A percentile compares a stretch with the other conserved stretches of the same genome.
These are phyloP conservation scores for Trichophyton equinum DNA, from an alignment of 2,329 filamentous ascomycete species.

Conservation along the genomic window DNA sequence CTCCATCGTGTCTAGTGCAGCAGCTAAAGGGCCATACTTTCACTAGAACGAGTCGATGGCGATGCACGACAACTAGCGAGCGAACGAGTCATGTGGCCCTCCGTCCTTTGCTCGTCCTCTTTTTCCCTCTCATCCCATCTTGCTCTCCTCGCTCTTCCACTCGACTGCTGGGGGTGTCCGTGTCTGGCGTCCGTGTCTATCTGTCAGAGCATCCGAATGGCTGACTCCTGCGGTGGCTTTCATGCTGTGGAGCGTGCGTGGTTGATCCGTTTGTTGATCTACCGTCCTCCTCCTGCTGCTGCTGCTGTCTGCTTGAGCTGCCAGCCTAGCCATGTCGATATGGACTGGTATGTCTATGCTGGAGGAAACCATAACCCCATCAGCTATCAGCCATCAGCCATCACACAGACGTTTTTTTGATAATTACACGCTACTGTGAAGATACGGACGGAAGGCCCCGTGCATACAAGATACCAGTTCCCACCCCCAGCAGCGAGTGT, in stretches of 20 bases:
- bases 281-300: not conserved
- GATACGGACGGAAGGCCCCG: not conserved
- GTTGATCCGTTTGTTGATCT: not conserved
- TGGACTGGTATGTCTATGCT: not conserved
- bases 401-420: not conserved
- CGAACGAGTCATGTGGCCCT: not conserved
- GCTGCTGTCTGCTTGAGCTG: not conserved
- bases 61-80: not conserved
- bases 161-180: not conserved
- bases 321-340: not conserved
- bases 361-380: not conserved
- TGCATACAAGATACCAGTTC: not conserved
- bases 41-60: not conserved
- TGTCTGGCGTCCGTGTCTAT: not conserved
- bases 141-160: not conserved
- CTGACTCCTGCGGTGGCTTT: not conserved
- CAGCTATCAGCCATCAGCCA: not conserved
- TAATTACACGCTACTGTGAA: not conserved
- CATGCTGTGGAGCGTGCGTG: not conserved
- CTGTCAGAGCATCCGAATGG: conserved; percentile 1
- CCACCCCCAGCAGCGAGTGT: not conserved
- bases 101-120: not conserved
- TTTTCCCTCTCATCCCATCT: not conserved
- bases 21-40: not conserved
- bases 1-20: not conserved